A percentile compares a stretch with the other conserved stretches of the same genome.
These are phyloP conservation scores for Exophiala lecanii-corni DNA, from an alignment of 2,329 filamentous ascomycete species.

Conservation along the genomic window DNA sequence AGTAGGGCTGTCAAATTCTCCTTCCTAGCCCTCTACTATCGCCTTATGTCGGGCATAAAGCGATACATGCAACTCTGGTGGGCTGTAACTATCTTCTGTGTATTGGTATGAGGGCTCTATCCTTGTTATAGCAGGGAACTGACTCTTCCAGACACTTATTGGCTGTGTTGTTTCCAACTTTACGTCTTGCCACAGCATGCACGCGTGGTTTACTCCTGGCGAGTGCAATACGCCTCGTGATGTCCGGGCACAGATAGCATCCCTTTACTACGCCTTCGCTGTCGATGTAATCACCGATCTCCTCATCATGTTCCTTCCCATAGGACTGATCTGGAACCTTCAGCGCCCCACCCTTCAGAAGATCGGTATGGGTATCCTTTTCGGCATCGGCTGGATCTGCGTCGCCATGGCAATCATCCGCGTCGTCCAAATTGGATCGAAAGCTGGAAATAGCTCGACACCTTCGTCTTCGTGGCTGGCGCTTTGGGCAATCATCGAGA, in stretches of 20 bases:
- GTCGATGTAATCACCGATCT: conserved; percentile 15
- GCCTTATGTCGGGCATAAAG: conserved; percentile 32
- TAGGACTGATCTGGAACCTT: conserved; percentile 7
- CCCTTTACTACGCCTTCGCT: conserved; percentile 12
- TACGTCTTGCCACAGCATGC: conserved; percentile 33
- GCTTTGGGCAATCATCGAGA: conserved; percentile 14
- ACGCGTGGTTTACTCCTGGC: conserved; percentile 31
- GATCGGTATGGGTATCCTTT: conserved; percentile 10
- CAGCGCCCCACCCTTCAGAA: conserved; percentile 10
- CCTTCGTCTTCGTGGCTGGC: conserved; percentile 10
- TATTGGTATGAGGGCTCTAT: conserved; percentile 28
- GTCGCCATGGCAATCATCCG: conserved; percentile 16
- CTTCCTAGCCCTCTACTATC: conserved; percentile 37
- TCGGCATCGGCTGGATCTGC: conserved; percentile 7
- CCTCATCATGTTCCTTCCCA: conserved; percentile 10
- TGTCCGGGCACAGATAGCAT: conserved; percentile 2
- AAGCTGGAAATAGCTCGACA: conserved; percentile 1
- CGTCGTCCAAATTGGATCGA: conserved; percentile 6
- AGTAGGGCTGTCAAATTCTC: conserved; percentile 33
- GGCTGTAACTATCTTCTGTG: conserved; percentile 32
- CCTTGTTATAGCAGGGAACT: conserved; percentile 5
- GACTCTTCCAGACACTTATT: conserved; percentile 30
- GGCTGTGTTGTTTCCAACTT: conserved; percentile 36
- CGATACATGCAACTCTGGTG: conserved; percentile 36
- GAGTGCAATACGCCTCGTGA: conserved; percentile 5